Conservation (phyloP, 2,329 filamentous ascomycete species). For the Fusarium camptoceras region DNA sequence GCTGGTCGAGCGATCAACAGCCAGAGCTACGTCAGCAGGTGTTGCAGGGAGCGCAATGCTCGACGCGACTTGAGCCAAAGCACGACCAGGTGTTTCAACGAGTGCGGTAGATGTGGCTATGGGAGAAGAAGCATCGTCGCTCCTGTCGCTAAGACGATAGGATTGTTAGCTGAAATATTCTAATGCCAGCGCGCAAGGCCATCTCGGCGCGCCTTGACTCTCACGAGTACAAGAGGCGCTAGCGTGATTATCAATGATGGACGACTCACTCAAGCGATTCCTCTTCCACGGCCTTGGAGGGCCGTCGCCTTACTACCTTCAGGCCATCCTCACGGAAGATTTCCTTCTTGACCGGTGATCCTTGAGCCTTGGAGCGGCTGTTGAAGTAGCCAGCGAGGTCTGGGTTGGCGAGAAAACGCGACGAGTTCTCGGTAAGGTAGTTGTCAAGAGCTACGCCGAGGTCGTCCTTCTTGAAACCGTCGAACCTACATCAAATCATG, state of each 20-base stretch:
- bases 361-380: conserved; percentile 68
- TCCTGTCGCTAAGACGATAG: conserved; percentile 34
- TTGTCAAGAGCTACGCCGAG: conserved; percentile 81
- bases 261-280: conserved; percentile 59
- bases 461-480: conserved; percentile 80
- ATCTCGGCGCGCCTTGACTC: conserved; percentile 13
- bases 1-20: conserved; percentile 77
- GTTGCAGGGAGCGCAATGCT: conserved; percentile 83
- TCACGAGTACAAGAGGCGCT: conserved; percentile 27
- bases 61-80: conserved; percentile 63
- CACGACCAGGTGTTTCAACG: conserved; percentile 63
- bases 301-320: conserved; percentile 61
- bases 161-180: conserved; percentile 29
- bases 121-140: conserved; percentile 46
- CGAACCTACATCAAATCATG: conserved; percentile 63
- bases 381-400: conserved; percentile 81
- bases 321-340: conserved; percentile 53
- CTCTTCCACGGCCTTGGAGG: conserved; percentile 60
- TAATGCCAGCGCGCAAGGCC: conserved; percentile 5
- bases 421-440: conserved; percentile 76
- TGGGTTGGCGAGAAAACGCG: conserved; percentile 71
- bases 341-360: conserved; percentile 72
- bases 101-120: conserved; percentile 58
- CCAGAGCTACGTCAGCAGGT: conserved; percentile 80
- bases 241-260: background rate